Percentiles rank a stretch among this genome's conserved stretches.
Evolutionary conservation across 2,329 filamentous ascomycete species (phyloP).

Genomic region (Myotisia sp.): DNA sequence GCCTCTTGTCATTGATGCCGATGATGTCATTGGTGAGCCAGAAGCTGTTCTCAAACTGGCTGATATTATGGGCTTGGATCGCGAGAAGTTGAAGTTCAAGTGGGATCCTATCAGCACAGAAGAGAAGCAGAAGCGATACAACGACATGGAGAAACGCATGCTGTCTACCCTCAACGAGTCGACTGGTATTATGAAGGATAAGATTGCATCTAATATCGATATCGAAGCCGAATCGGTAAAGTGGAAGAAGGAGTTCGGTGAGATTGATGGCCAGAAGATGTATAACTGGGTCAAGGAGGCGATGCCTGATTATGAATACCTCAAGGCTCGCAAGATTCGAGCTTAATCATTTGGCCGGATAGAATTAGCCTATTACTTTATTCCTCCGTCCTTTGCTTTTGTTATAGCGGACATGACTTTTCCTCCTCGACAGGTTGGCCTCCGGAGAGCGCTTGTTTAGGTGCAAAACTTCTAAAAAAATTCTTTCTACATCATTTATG

Average conservation of each 20-base stretch:
- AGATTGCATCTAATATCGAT: slow-evolving; percentile 20
- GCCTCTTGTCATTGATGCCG: slow-evolving; percentile 25
- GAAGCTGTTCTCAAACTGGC: slow-evolving; percentile 18
- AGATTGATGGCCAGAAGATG: slow-evolving; percentile 15
- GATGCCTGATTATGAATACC: slow-evolving; percentile 29
- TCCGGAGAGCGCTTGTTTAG: no score
- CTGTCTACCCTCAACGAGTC: slow-evolving; percentile 21
- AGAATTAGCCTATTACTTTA: background rate
- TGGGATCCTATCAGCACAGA: slow-evolving; percentile 16
- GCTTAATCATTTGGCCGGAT: slow-evolving; percentile 1
- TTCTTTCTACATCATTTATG: no score
- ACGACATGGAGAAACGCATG: slow-evolving; percentile 11
- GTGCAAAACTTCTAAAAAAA: no score
- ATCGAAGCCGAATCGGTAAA: slow-evolving; percentile 20
- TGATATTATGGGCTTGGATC: slow-evolving; percentile 20
- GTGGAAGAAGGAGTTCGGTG: slow-evolving; percentile 26
- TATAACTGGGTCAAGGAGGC: slow-evolving; percentile 19
- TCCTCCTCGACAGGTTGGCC: no score
- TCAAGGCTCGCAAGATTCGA: slow-evolving; percentile 14
- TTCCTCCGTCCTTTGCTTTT: background rate
- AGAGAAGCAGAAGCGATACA: slow-evolving; percentile 2
- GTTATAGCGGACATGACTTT: no score
- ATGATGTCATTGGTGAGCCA: slow-evolving; percentile 24
- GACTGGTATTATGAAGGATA: slow-evolving; percentile 21
- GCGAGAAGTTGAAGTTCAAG: slow-evolving; percentile 17